Percentiles rank a stretch among this genome's conserved stretches.
These are phyloP conservation scores for Capsicum pubescens DNA, from an alignment of 257 asterid genomes.

Conservation along the genomic window DNA sequence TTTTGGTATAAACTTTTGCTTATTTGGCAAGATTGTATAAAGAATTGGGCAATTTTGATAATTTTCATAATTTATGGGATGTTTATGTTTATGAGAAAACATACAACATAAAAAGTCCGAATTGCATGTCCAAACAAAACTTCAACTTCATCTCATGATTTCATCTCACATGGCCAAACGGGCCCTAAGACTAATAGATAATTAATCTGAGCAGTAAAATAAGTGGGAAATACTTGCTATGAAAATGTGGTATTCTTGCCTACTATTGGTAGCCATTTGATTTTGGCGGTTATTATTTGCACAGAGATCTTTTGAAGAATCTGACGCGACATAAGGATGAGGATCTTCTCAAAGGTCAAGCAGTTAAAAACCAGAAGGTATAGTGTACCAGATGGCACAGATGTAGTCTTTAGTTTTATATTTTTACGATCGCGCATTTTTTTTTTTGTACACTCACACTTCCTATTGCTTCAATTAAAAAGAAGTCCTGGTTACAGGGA, in stretches of 20 bases:
- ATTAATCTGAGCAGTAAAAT: neutral
- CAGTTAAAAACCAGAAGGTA: slow-evolving; percentile 93
- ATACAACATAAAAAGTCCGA: too few species aligned
- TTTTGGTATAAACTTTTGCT: too few species aligned
- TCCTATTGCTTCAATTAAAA: slow-evolving; percentile 20
- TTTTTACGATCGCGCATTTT: slow-evolving; percentile 10
- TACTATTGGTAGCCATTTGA: slow-evolving; percentile 2
- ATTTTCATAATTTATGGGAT: too few species aligned
- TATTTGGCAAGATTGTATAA: too few species aligned
- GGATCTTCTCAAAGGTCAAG: slow-evolving; percentile 81
- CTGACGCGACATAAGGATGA: slow-evolving; percentile 75
- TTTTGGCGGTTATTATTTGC: slow-evolving; percentile 21
- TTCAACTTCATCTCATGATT: too few species aligned
- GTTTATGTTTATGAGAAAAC: too few species aligned
- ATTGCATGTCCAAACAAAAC: too few species aligned
- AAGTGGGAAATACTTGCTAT: neutral
- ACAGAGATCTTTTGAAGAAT: slow-evolving; percentile 75
- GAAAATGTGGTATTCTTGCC: neutral
- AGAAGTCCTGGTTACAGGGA: neutral
- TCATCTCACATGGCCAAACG: too few species aligned
- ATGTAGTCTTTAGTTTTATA: neutral
- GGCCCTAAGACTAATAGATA: neutral
- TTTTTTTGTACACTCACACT: neutral
- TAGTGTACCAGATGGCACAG: neutral
- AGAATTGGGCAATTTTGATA: too few species aligned